Percentiles rank a stretch among this genome's conserved stretches.
phyloP scores from a whole-genome alignment of 768 basidiomycete genomes.

The Amanita muscaria region DNA sequence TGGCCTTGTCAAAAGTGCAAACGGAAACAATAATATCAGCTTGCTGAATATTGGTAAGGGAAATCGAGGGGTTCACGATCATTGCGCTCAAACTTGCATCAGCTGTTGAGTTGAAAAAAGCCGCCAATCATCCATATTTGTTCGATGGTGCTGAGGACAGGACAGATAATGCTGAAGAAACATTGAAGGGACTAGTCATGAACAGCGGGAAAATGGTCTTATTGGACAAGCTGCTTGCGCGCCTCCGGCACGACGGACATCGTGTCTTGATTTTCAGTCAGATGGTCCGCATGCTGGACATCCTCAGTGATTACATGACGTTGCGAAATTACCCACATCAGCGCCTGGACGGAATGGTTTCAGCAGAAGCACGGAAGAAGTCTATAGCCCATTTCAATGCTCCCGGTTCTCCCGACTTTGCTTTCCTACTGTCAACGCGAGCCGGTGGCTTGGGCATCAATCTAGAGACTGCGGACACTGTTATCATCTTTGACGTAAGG shows the following conservation, averaged over 20 bases:
- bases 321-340: conserved; percentile 88
- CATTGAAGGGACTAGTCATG: conserved; percentile 94
- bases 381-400: conserved; percentile 97
- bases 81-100: conserved; percentile 5
- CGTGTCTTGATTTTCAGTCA: conserved; percentile 98
- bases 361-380: conserved; percentile 88
- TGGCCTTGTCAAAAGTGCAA: conserved; percentile 83
- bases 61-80: background rate
- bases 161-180: conserved; percentile 62
- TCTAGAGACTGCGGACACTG: conserved; percentile 96
- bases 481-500: conserved; percentile 96
- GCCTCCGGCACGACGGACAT: conserved; percentile 86
- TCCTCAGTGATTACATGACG: conserved; percentile 93
- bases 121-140: conserved; percentile 94
- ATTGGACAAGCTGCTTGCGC: conserved; percentile 90
- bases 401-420: conserved; percentile 89
- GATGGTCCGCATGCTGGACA: conserved; percentile 99
- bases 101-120: conserved; percentile 99
- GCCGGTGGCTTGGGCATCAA: conserved; percentile 98
- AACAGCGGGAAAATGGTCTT: conserved; percentile 98
- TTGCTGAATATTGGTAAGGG: conserved; percentile 83
- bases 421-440: conserved; percentile 91
- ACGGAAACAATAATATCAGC: conserved; percentile 86
- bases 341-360: conserved; percentile 90
- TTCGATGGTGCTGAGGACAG: conserved; percentile 89